phyloP scores from a whole-genome alignment of 179 eudicot genomes.

The Heliamphora pulchella region DNA sequence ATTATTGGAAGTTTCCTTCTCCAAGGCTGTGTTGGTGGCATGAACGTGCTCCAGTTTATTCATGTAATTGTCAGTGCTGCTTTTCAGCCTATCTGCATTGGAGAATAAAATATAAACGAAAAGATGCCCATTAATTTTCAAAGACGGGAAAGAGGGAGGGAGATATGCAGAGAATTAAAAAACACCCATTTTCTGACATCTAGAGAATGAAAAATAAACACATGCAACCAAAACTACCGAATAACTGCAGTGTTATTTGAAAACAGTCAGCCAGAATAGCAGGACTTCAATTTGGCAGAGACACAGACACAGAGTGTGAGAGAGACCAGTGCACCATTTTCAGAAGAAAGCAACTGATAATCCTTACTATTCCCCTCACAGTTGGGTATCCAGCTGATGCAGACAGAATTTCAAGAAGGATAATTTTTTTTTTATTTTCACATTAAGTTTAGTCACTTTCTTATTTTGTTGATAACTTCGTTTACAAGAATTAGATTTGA shows the following conservation, averaged over 20 bases:
- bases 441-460: no score
- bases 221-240: not conserved
- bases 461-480: no score
- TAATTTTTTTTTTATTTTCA: no score
- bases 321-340: not conserved
- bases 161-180: not conserved
- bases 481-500: no score
- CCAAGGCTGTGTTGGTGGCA: conserved; percentile 30
- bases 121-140: not conserved
- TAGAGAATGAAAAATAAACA: not conserved
- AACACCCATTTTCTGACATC: not conserved
- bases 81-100: conserved; percentile 26
- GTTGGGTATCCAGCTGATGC: no score
- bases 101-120: not conserved
- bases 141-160: not conserved
- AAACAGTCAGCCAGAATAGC: conserved; percentile 6
- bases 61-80: conserved; percentile 17
- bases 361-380: not conserved
- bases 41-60: conserved; percentile 33
- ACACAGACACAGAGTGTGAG: no score
- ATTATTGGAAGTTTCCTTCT: conserved; percentile 35
- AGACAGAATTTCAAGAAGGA: no score
- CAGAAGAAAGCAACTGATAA: not conserved
- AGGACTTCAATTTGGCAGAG: not conserved
- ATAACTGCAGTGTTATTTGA: not conserved